Evolutionary conservation across 805 yeast species (phyloP), one percentile per base, ranked within the genome.

Genomic region (Metschnikowia noctiluminum): DNA sequence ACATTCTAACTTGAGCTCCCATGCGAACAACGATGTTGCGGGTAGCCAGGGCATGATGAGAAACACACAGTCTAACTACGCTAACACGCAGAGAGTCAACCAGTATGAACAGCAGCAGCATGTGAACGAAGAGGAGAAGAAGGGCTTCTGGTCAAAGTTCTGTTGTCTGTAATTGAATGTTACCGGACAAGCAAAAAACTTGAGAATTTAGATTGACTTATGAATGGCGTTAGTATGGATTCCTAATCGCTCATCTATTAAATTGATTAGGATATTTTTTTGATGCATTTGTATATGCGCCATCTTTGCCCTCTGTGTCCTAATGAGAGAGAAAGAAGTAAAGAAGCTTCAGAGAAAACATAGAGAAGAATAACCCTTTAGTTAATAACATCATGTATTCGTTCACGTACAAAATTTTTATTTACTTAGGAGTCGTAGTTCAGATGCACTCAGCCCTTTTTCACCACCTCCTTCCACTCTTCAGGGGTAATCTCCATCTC

Each of bases 61-160:
- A 42, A 62, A 59, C 49, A 50, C 60, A 40, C 58, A 57, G 49
- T 52, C 54, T 31, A 61, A 58, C 53, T 58, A 61, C 46, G 63
- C 59, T 46, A 55, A 55, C 42, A 51, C 55, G 14, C 62, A 63
- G 42, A 53, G 57, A 34, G 60, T 53, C 48, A 59, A 62, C 40
- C 74, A 68, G 50, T 68, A 70, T 46, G 71, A 71, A 45, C 74
- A 73, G 56, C 74, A 69, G 58, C 73, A 70, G 56, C 59, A 57
- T 27, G 61, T 58, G 28, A 62, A 53, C 26, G 71, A 62, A 21
- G 73, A 68, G 37, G 73, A 69, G 43, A 52, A 59, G 43, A 69
- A 70, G 58, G 74, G 76, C 10, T 71, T 72, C 51, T 72, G 73
- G 71, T 55, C 73, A 21, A 71, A 70, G 51, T 54, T 73, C 45